These are phyloP conservation scores for Xerocomellus intermedius DNA, from an alignment of 768 basidiomycete species.

Conservation along the genomic window DNA sequence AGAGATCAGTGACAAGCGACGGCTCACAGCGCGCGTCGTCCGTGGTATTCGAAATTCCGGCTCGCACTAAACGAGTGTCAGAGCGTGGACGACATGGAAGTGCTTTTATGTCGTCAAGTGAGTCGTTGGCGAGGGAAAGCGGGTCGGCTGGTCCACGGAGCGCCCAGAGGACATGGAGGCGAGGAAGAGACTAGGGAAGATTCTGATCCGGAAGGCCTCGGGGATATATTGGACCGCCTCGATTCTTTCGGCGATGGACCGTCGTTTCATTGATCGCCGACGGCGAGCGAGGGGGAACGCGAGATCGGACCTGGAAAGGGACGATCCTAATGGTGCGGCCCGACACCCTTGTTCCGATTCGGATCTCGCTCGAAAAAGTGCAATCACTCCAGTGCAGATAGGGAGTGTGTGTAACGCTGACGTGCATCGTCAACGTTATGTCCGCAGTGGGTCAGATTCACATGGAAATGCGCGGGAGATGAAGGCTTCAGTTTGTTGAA, in stretches of 20 bases:
- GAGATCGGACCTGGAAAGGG: not conserved
- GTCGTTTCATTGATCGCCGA: not conserved
- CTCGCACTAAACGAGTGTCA: slow-evolving; percentile 41
- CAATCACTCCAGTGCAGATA: not conserved
- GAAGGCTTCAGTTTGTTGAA: not conserved
- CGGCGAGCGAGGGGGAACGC: not conserved
- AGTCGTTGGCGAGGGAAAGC: slow-evolving; percentile 50
- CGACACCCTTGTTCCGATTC: not conserved
- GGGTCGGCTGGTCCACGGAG: not conserved
- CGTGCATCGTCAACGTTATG: not conserved
- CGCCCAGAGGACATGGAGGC: not conserved
- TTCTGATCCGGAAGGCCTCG: slow-evolving; percentile 2
- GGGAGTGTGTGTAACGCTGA: not conserved
- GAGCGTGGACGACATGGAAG: slow-evolving; percentile 47
- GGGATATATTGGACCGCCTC: not conserved
- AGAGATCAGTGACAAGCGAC: not conserved
- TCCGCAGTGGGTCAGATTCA: not conserved
- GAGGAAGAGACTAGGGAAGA: slow-evolving; percentile 2
- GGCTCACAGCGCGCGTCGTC: slow-evolving; percentile 39
- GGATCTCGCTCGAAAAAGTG: not conserved
- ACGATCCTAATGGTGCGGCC: not conserved
- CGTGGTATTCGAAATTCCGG: slow-evolving; percentile 60
- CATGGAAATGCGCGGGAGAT: not conserved
- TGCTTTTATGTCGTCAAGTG: slow-evolving; percentile 43
- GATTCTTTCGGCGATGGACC: not conserved